phyloP scores from a whole-genome alignment of 345 rosid genomes.

The Murraya koenigii region DNA sequence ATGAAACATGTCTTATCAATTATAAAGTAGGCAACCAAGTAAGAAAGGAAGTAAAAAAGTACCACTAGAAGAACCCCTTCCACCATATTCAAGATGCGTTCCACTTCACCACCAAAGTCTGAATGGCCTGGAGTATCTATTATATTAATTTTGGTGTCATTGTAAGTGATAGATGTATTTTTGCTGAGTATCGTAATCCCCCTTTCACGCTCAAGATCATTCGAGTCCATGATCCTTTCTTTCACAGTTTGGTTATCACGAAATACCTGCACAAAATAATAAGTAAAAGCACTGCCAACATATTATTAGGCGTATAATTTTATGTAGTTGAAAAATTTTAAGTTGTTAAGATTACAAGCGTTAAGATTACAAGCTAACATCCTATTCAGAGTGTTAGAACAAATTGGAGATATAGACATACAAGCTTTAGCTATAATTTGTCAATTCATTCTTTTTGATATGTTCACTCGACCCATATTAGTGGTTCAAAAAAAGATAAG shows the following conservation, averaged over 20 bases:
- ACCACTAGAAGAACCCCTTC: slow-evolving; percentile 99
- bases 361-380: not conserved
- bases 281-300: not conserved
- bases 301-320: not conserved
- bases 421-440: not conserved
- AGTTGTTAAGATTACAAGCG: no score
- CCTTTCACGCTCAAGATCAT: slow-evolving; percentile 93
- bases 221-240: slow-evolving; percentile 97
- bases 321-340: not conserved
- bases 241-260: slow-evolving; percentile 90
- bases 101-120: slow-evolving; percentile 99
- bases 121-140: slow-evolving; percentile 99
- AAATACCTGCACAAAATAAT: slow-evolving; percentile 59
- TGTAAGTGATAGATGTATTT: slow-evolving; percentile 88
- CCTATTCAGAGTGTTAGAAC: not conserved
- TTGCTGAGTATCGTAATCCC: slow-evolving; percentile 97
- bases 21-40: not conserved
- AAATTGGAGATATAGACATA: no score
- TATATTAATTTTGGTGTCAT: slow-evolving; percentile 80
- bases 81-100: slow-evolving; percentile 97
- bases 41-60: slow-evolving; percentile 26
- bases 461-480: not conserved
- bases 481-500: not conserved
- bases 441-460: not conserved
- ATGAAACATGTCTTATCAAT: not conserved